These are phyloP conservation scores for Vitellaria paradoxa DNA, from an alignment of 179 eudicot species.

Conservation along the genomic window DNA sequence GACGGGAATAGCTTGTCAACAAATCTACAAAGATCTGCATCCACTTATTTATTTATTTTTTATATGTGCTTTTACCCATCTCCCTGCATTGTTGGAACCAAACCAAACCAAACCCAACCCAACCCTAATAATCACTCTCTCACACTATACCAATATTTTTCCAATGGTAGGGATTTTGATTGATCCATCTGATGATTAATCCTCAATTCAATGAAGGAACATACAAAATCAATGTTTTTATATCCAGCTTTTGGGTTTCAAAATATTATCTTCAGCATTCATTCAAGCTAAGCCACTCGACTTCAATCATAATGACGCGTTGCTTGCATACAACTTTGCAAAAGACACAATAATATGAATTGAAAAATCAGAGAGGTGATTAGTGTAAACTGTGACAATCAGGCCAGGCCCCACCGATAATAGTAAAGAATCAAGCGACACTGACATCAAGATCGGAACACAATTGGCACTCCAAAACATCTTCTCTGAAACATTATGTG, in stretches of 20 bases:
- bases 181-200: background rate
- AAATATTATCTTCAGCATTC: background rate
- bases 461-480: background rate
- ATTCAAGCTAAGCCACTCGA: background rate
- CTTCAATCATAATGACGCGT: no score
- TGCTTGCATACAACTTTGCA: background rate
- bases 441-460: conserved; percentile 2
- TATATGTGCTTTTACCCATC: no score
- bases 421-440: conserved; percentile 8
- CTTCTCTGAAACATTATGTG: background rate
- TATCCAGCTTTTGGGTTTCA: background rate
- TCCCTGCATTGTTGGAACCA: background rate
- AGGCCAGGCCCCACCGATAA: conserved; percentile 8
- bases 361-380: background rate
- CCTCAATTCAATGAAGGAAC: background rate
- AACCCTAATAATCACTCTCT: no score
- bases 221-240: background rate
- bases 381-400: background rate
- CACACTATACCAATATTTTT: background rate
- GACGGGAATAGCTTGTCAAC: background rate
- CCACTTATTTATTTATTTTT: background rate
- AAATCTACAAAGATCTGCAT: conserved; percentile 11
- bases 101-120: background rate
- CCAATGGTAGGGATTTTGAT: background rate
- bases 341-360: background rate